Base-by-base conservation (phyloP, 257 asterid species). In the Euphrasia confusa region DNA sequence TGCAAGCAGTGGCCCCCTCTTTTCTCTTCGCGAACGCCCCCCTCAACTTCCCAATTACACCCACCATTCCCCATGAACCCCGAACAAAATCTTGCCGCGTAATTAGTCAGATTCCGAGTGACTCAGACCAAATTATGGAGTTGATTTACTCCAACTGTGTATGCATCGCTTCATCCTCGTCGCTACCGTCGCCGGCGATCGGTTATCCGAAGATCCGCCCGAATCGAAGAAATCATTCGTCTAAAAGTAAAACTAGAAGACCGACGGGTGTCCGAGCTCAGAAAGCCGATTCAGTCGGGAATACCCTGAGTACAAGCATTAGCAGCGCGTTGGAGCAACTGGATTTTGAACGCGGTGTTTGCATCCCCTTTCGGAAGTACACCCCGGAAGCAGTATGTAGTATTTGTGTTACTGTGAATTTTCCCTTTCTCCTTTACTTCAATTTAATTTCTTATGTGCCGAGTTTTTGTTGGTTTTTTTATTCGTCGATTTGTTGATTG, bases 281-380 rank as follows among this genome's bases (percentile, higher is more conserved):
- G 78, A 68, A 40, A 32, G 63, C 63, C 70, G 77, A 60, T 52
- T 68, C 83, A 10, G 48, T 75, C 30, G 68, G 40, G 18, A 74
- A 72, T 68, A 58, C 69, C 42, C 55, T 28, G 26, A 70, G 79
- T 59, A 66, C 68, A 32, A 69, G 72, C 76, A 52, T 75, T 26
- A 80, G 60, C 72, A 85, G 85, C 60, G 96, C 96, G 63, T 72
- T 82, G 81, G 96, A 90, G 45, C 96, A 85, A 74, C 86, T 88
- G 56, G 98, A 90, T 69, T 63, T 88, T 56, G 98, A 90, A 72
- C 95, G 94, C 24, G 98, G 96, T 17, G 95, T 90, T 52, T 88
- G 96, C 74, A 59, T 87, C 64, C 98, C 98, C 17, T 90, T 87
- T 52, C 82, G 98, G 58, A 90, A 90, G 81, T 90, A 90, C 63